Conservation (phyloP, 179 eudicot genomes). For the Patellifolia procumbens region DNA sequence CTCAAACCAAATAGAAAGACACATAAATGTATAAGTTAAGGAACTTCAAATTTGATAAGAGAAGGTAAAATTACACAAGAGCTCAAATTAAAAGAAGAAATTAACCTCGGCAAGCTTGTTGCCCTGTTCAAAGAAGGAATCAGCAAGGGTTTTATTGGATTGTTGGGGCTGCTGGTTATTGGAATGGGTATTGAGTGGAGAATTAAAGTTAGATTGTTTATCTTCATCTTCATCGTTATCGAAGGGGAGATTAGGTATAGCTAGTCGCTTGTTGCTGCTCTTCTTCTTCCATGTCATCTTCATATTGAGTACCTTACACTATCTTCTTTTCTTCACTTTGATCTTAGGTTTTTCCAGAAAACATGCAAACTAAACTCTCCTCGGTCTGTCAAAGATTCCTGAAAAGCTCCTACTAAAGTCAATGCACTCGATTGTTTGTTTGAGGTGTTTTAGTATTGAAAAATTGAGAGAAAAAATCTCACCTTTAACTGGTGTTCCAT, state of each 20-base stretch:
- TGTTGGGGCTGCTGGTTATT: background rate
- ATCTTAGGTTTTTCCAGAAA: too few relatives aligned
- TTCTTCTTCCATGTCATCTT: slow-evolving; percentile 61
- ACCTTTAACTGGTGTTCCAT: too few relatives aligned
- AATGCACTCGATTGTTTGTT: too few relatives aligned
- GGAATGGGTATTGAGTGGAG: background rate
- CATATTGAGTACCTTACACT: slow-evolving; percentile 28
- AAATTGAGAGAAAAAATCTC: too few relatives aligned
- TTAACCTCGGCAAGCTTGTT: slow-evolving; percentile 68
- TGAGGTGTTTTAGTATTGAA: too few relatives aligned
- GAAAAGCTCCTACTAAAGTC: too few relatives aligned
- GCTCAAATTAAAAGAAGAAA: background rate
- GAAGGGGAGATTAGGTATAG: slow-evolving; percentile 39
- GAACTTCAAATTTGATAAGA: too few relatives aligned
- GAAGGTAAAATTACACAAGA: too few relatives aligned
- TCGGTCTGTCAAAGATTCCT: too few relatives aligned
- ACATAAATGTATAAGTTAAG: too few relatives aligned
- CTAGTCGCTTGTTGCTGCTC: slow-evolving; percentile 36
- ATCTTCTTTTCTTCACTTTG: background rate
- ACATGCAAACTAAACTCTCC: too few relatives aligned
- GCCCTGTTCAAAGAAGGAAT: slow-evolving; percentile 46
- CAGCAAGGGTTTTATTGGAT: slow-evolving; percentile 30
- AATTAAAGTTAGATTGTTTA: background rate
- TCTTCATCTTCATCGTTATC: slow-evolving; percentile 10
- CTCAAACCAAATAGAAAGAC: background rate